Evolutionary conservation across 2,329 filamentous ascomycete genomes (phyloP), one percentile per base, ranked within the genome.

Genomic region (Fusarium siculi): DNA sequence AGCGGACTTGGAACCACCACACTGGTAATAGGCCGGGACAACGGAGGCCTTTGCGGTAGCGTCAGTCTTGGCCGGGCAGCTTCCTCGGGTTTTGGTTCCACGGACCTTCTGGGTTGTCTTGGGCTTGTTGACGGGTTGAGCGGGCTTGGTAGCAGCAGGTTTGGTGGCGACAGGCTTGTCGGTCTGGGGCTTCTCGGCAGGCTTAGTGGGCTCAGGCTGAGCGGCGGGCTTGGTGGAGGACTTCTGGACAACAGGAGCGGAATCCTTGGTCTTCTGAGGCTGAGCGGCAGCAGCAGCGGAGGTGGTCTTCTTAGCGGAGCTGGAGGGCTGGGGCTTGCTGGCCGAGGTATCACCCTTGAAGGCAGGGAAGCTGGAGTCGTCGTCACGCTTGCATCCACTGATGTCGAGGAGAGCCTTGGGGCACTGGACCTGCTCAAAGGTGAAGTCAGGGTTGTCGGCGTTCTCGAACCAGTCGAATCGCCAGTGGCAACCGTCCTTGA

Each of bases 381-480:
- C 79, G 18, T 77, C 46, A 59, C 81, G 78, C 55, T 66, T 75
- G 66, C 83, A 84, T 44, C 82, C 82, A 25, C 79, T 81, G 63
- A 83, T 80, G 59, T 80, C 78, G 42, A 82, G 86, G 63, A 90
- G 74, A 47, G 81, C 85, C 40, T 83, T 79, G 19, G 88, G 88
- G 79, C 88, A 90, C 69, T 85, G 82, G 18, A 91, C 88, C 79
- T 88, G 84, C 79, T 84, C 81, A 80, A 88, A 91, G 60, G 80
- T 82, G 60, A 91, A 86, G 34, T 75, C 76, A 11, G 89, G 88
- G 81, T 90, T 91, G 78, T 90, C 87, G 54, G 88, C 85, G 69
- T 86, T 86, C 72, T 83, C 76, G 81, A 91, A 90, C 89, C 89
- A 91, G 82, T 91, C 87, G 77, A 91, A 92, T 68, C 89, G 87